These are phyloP conservation scores for Isoetes taiwanensis DNA, from an alignment of 75 land plant species.

Conservation along the genomic window DNA sequence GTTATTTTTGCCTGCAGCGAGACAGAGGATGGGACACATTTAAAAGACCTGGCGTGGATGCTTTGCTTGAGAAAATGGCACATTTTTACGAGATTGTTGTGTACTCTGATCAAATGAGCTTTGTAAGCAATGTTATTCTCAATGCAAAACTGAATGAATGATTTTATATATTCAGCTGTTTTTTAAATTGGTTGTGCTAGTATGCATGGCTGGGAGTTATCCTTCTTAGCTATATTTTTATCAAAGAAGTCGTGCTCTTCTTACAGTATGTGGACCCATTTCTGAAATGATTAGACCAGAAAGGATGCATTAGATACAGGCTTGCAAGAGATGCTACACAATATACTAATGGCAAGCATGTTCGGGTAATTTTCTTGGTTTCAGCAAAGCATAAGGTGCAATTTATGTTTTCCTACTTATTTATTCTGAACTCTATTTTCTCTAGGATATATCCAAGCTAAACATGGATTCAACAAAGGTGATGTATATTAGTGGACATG, in stretches of 20 bases:
- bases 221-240: too few species aligned
- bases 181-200: too few species aligned
- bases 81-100: constrained; percentile 87
- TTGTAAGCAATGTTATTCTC: too few species aligned
- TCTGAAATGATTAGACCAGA: constrained; percentile 65
- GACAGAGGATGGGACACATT: constrained; percentile 92
- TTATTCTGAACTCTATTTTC: neutral
- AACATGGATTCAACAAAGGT: constrained; percentile 76
- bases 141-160: too few species aligned
- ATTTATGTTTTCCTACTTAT: neutral
- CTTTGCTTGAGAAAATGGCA: constrained; percentile 83
- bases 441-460: constrained; percentile 80
- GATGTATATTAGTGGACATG: constrained; percentile 76
- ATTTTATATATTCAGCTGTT: too few species aligned
- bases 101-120: constrained; percentile 64
- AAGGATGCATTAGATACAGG: constrained; percentile 58
- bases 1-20: too few species aligned
- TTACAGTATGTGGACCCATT: constrained; percentile 81
- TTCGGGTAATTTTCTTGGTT: constrained; percentile 38
- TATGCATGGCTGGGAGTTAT: too few species aligned
- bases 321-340: constrained; percentile 73
- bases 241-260: too few species aligned
- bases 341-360: constrained; percentile 79
- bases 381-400: neutral
- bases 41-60: constrained; percentile 93